A percentile compares a stretch with the other conserved stretches of the same genome.
Conservation (phyloP, 805 yeast species). For the Gaillardinia entomophila region DNA sequence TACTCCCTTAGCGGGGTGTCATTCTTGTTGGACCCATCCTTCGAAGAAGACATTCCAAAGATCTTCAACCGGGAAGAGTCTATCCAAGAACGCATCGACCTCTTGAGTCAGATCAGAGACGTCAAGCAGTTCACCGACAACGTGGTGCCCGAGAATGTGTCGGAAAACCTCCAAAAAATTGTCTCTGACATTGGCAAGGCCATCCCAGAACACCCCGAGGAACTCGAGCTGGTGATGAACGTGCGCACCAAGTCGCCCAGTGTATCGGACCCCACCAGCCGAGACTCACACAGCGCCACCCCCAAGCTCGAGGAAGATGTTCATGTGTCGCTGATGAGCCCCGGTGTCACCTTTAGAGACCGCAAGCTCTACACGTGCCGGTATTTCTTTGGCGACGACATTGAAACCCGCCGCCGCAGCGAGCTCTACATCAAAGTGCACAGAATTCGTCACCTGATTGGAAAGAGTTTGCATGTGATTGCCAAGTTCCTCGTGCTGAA, state of each 20-base stretch:
- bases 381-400: conserved; percentile 57
- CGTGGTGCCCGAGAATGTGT: conserved; percentile 17
- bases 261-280: conserved; percentile 22
- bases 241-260: conserved; percentile 6
- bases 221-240: conserved; percentile 10
- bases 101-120: conserved; percentile 26
- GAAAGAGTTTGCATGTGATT: conserved; percentile 56
- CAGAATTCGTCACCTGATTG: conserved; percentile 52
- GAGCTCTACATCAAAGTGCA: conserved; percentile 45
- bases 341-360: conserved; percentile 53
- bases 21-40: conserved; percentile 68
- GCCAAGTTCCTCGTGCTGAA: conserved; percentile 41
- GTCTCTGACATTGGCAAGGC: conserved; percentile 21
- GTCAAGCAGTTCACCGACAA: conserved; percentile 8
- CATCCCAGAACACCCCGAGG: not conserved
- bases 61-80: conserved; percentile 25
- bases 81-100: conserved; percentile 28
- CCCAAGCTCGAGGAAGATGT: conserved; percentile 40
- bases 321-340: conserved; percentile 45
- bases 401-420: conserved; percentile 34
- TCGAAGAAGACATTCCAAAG: conserved; percentile 41
- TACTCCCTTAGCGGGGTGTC: conserved; percentile 67
- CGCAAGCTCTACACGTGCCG: conserved; percentile 57
- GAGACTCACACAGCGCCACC: conserved; percentile 39
- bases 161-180: conserved; percentile 28